Conservation (phyloP, 2,329 filamentous ascomycete genomes). For the Grosmannia serpens region DNA sequence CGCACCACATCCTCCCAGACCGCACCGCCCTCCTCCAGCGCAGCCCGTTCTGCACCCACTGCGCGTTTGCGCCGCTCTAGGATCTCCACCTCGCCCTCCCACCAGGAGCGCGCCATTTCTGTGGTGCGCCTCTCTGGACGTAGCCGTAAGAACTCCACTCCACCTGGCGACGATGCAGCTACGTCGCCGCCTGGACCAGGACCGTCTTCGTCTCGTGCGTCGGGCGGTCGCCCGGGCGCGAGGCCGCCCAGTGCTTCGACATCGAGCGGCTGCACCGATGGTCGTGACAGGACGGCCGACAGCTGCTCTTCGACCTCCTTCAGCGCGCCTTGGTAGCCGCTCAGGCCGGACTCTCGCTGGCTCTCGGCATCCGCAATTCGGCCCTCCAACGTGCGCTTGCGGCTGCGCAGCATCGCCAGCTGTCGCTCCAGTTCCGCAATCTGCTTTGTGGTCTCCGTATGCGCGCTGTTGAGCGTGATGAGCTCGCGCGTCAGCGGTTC, state of each 20-base stretch:
- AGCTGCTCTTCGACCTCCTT: conserved; percentile 55
- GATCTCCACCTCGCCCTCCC: conserved; percentile 49
- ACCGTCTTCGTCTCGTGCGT: conserved; percentile 10
- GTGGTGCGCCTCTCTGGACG: conserved; percentile 54
- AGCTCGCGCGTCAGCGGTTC: conserved; percentile 52
- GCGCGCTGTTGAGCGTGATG: conserved; percentile 44
- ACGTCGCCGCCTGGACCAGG: conserved; percentile 1
- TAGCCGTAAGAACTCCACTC: conserved; percentile 46
- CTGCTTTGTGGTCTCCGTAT: conserved; percentile 42
- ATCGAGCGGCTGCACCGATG: conserved; percentile 43
- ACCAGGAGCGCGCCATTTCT: conserved; percentile 61
- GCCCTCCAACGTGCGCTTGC: conserved; percentile 45
- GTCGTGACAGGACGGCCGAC: conserved; percentile 43
- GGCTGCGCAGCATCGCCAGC: conserved; percentile 47
- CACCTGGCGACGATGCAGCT: conserved; percentile 19
- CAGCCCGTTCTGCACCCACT: conserved; percentile 49
- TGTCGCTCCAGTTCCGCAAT: conserved; percentile 56
- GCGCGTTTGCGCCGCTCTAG: conserved; percentile 42
- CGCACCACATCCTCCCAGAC: conserved; percentile 54
- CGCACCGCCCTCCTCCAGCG: conserved; percentile 54
- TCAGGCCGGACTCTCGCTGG: conserved; percentile 57
- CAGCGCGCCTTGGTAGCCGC: conserved; percentile 57
- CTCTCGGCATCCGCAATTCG: conserved; percentile 54
- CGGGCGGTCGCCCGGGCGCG: conserved; percentile 7
- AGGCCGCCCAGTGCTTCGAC: conserved; percentile 25